These are phyloP conservation scores for Tetracladium maxilliforme DNA, from an alignment of 2,329 filamentous ascomycete genomes.

Conservation along the genomic window DNA sequence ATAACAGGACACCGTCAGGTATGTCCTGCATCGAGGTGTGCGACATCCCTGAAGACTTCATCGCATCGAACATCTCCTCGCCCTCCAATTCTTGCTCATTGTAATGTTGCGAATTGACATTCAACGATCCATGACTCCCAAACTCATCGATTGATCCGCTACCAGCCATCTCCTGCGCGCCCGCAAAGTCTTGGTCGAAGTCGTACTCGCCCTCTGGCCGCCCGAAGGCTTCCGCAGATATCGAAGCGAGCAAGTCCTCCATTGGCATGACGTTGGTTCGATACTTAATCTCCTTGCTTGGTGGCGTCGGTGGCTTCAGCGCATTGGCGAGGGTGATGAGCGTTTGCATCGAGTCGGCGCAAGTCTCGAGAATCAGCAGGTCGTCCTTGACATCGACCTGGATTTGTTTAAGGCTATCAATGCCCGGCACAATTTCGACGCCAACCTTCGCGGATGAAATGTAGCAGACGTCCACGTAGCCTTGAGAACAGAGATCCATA, in stretches of 20 bases:
- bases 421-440: slow-evolving; percentile 38
- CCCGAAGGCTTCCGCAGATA: slow-evolving; percentile 73
- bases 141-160: slow-evolving; percentile 21
- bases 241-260: slow-evolving; percentile 76
- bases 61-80: slow-evolving; percentile 32
- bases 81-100: slow-evolving; percentile 19
- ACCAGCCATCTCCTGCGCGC: slow-evolving; percentile 29
- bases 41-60: slow-evolving; percentile 8
- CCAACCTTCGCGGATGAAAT: slow-evolving; percentile 66
- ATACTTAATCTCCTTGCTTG: slow-evolving; percentile 73
- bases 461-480: slow-evolving; percentile 76
- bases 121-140: no score
- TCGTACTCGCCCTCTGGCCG: slow-evolving; percentile 44
- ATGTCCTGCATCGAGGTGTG: slow-evolving; percentile 27
- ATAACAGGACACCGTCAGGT: slow-evolving; percentile 28
- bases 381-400: slow-evolving; percentile 76
- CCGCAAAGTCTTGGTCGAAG: slow-evolving; percentile 46
- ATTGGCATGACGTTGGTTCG: slow-evolving; percentile 76
- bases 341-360: slow-evolving; percentile 92
- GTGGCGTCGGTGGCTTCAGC: slow-evolving; percentile 68
- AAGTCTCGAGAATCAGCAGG: slow-evolving; percentile 81
- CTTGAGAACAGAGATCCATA: slow-evolving; percentile 43
- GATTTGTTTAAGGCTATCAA: slow-evolving; percentile 45
- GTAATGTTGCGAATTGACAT: slow-evolving; percentile 30
- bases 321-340: slow-evolving; percentile 67